Evolutionary conservation across 768 basidiomycete species (phyloP).

Genomic region (Psilocybe cyanescens): DNA sequence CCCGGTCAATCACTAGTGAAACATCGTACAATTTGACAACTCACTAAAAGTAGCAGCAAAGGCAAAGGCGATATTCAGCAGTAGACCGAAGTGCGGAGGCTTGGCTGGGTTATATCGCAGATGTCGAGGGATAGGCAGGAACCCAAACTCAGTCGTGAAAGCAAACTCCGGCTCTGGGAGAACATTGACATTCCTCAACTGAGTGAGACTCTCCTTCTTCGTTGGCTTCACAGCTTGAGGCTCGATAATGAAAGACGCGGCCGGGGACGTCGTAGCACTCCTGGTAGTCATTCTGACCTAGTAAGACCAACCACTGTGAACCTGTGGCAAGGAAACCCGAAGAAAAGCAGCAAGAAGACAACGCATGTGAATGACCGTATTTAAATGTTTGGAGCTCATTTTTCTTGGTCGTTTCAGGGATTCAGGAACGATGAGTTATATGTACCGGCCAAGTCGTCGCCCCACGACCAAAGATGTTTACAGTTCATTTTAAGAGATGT

Average conservation of each 20-base stretch:
- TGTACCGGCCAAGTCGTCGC: not conserved
- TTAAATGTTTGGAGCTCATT: not conserved
- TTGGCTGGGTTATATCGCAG: constrained; percentile 54
- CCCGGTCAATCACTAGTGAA: not conserved
- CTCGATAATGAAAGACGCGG: not conserved
- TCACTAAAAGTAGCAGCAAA: constrained; percentile 62
- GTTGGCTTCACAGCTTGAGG: not conserved
- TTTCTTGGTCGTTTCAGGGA: not conserved
- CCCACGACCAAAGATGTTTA: not conserved
- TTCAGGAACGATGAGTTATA: not conserved
- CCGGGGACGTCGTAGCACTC: not conserved
- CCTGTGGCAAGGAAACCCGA: not conserved
- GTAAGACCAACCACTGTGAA: not conserved
- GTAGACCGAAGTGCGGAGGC: constrained; percentile 54
- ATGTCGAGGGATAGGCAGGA: constrained; percentile 64
- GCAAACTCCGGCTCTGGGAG: not conserved
- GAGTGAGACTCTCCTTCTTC: not conserved
- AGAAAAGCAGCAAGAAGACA: not conserved
- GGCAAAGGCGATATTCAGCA: constrained; percentile 64
- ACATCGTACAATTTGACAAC: constrained; percentile 12
- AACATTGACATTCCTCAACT: not conserved
- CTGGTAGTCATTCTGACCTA: not conserved
- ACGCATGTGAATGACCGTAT: not conserved
- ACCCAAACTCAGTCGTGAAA: constrained; percentile 54
- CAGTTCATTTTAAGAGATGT: not conserved